Evolutionary conservation across 257 asterid species (phyloP).

Genomic region (Verbascum thapsus): DNA sequence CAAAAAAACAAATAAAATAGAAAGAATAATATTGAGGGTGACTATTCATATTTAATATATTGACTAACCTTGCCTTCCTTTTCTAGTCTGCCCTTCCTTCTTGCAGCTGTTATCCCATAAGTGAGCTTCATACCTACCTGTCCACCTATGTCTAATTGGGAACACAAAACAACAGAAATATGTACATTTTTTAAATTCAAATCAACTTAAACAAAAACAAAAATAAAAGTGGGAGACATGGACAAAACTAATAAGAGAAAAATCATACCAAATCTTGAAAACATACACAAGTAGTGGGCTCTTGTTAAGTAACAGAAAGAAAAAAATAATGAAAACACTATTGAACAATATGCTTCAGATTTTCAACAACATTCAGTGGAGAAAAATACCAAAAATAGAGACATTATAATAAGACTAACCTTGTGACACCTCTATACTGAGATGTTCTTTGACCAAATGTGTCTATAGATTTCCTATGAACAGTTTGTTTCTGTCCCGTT

Average conservation of each 20-base stretch:
- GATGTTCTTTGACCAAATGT: conserved; percentile 97
- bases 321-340: conserved; percentile 21
- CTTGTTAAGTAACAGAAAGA: not conserved
- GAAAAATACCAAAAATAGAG: not conserved
- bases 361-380: not conserved
- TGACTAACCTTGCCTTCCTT: conserved; percentile 59
- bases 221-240: conserved; percentile 7
- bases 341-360: conserved; percentile 21
- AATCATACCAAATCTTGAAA: conserved; percentile 47
- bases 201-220: not conserved
- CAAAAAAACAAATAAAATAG: conserved; percentile 15
- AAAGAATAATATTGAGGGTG: conserved; percentile 21
- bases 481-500: conserved; percentile 55
- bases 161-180: not conserved
- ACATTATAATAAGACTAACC: conserved; percentile 49
- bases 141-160: conserved; percentile 51
- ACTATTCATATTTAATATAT: conserved; percentile 3
- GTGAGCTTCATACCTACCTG: conserved; percentile 64
- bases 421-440: conserved; percentile 95
- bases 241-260: conserved; percentile 23
- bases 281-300: not conserved
- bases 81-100: conserved; percentile 58
- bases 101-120: conserved; percentile 62
- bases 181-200: not conserved
- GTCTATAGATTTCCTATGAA: conserved; percentile 89